Conservation (phyloP, 2,329 filamentous ascomycete species). For the Alternaria ventricosa region DNA sequence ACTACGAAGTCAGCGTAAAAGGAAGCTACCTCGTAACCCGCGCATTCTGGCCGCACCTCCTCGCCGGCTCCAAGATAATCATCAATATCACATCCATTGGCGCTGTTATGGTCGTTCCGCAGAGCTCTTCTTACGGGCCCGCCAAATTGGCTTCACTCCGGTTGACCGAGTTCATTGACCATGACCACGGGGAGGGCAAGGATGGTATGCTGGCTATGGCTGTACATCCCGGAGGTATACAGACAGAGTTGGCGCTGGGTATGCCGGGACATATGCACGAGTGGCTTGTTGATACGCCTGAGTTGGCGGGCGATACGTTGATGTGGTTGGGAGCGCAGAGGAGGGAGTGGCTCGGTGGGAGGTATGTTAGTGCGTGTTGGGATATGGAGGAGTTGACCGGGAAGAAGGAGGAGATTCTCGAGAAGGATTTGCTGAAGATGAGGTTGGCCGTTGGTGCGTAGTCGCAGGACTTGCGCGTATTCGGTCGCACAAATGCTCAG, state of each 20-base stretch:
- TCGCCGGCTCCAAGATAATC: conserved; percentile 44
- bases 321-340: conserved; percentile 36
- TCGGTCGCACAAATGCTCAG: not conserved
- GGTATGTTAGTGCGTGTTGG: conserved; percentile 36
- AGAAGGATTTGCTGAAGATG: conserved; percentile 23
- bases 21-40: conserved; percentile 56
- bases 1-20: conserved; percentile 58
- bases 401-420: conserved; percentile 20
- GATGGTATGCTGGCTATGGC: conserved; percentile 27
- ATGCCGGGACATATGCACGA: conserved; percentile 17
- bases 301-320: conserved; percentile 33
- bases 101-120: conserved; percentile 24
- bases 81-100: conserved; percentile 57
- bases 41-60: conserved; percentile 54
- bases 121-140: conserved; percentile 51
- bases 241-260: conserved; percentile 10
- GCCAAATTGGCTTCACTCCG: conserved; percentile 59
- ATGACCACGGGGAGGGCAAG: conserved; percentile 43
- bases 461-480: fast-evolving
- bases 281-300: conserved; percentile 27
- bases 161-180: conserved; percentile 57
- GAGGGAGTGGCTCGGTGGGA: conserved; percentile 34
- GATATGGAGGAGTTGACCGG: conserved; percentile 36
- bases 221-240: conserved; percentile 36
- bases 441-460: conserved; percentile 17